phyloP scores from a whole-genome alignment of 345 rosid species.

The Diplotaxis tenuifolia region DNA sequence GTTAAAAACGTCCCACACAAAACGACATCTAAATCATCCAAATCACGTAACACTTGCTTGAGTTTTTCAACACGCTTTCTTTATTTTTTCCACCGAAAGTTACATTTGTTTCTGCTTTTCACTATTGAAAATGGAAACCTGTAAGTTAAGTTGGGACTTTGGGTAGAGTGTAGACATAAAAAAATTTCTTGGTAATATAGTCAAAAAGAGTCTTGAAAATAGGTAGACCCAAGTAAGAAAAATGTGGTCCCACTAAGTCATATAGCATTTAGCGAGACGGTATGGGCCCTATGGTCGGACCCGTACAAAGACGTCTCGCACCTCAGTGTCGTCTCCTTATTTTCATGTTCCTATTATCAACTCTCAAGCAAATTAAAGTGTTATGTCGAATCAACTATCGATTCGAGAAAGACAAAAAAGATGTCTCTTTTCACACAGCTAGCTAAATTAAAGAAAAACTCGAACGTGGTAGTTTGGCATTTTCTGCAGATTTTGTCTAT shows the following conservation, averaged over 20 bases:
- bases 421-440: slow-evolving; percentile 37
- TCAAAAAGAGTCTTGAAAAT: slow-evolving; percentile 22
- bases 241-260: slow-evolving; percentile 19
- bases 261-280: slow-evolving; percentile 2
- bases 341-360: not conserved
- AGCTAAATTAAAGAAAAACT: not conserved
- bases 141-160: not conserved
- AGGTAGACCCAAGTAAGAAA: slow-evolving; percentile 1
- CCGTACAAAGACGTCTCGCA: slow-evolving; percentile 17
- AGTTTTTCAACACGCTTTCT: slow-evolving; percentile 33
- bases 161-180: not conserved
- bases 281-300: slow-evolving; percentile 15
- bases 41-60: not conserved
- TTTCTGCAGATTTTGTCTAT: not conserved
- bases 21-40: slow-evolving; percentile 17
- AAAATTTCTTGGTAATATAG: not conserved
- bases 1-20: not conserved
- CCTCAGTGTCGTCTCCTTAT: not conserved
- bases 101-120: slow-evolving; percentile 9
- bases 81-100: slow-evolving; percentile 8
- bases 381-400: slow-evolving; percentile 5
- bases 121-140: not conserved
- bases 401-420: not conserved
- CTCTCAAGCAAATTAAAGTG: not conserved
- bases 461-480: slow-evolving; percentile 15